phyloP scores from a whole-genome alignment of 148 eudicot genomes.

The Rhododendron henanense region DNA sequence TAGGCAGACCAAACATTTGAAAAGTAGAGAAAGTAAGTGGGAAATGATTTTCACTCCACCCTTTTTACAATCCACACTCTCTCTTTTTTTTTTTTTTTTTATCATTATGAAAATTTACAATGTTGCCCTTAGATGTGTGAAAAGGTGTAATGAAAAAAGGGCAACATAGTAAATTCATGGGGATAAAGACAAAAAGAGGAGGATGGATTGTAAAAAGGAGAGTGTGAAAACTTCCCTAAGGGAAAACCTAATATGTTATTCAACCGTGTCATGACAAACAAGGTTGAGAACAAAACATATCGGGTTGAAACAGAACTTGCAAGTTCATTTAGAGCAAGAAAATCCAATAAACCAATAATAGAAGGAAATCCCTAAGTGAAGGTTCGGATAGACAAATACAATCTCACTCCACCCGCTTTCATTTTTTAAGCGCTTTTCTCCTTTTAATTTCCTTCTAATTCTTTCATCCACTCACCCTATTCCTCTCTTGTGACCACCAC shows the following conservation, averaged over 20 bases:
- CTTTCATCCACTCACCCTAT: background rate
- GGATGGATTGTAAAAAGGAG: background rate
- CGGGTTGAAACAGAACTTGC: background rate
- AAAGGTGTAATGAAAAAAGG: background rate
- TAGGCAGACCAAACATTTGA: background rate
- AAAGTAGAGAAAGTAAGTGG: background rate
- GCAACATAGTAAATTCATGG: background rate
- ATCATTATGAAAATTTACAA: background rate
- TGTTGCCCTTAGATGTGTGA: background rate
- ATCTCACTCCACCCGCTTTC: background rate
- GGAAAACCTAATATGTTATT: background rate
- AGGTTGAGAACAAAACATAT: background rate
- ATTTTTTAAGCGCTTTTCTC: background rate
- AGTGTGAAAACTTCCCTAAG: background rate
- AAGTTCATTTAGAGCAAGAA: background rate
- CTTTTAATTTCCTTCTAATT: background rate
- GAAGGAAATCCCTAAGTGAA: background rate
- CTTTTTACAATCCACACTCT: background rate
- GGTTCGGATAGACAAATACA: background rate
- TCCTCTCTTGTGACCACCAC: background rate
- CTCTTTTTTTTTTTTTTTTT: no score
- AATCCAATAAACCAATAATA: background rate
- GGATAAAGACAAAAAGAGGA: background rate
- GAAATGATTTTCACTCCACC: background rate
- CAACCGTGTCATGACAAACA: background rate